Evolutionary conservation across 148 eudicot genomes (phyloP).

Genomic region (Tetragonia tetragonoides): DNA sequence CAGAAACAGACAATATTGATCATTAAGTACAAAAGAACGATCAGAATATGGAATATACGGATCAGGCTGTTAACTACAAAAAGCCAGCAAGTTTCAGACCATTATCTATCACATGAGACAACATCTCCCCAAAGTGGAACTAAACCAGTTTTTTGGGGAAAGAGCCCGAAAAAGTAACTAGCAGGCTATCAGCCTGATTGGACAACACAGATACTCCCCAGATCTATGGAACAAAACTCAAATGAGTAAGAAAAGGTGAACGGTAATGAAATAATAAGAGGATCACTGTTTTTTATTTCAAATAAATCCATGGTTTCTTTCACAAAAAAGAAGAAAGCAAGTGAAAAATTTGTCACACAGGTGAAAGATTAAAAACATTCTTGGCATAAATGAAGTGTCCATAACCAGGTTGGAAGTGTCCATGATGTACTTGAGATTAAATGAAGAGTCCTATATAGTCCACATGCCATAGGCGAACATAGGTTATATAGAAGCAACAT

Average conservation of each 20-base stretch:
- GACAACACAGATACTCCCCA: no score
- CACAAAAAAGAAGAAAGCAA: background rate
- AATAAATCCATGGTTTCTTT: background rate
- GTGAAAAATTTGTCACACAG: no score
- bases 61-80: background rate
- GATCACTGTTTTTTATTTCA: background rate
- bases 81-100: slow-evolving; percentile 1
- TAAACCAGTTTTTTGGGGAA: background rate
- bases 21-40: slow-evolving; percentile 3
- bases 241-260: background rate
- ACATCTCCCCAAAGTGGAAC: background rate
- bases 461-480: no score
- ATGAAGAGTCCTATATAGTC: no score
- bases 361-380: no score
- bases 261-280: background rate
- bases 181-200: no score
- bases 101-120: background rate
- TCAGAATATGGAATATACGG: background rate
- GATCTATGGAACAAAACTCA: background rate
- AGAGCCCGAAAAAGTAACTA: no score
- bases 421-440: no score
- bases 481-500: no score
- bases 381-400: no score
- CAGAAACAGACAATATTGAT: slow-evolving; percentile 2
- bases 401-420: no score